Evolutionary conservation across 805 yeast species (phyloP).

Genomic region (Kodamaea kaohsiungensis): DNA sequence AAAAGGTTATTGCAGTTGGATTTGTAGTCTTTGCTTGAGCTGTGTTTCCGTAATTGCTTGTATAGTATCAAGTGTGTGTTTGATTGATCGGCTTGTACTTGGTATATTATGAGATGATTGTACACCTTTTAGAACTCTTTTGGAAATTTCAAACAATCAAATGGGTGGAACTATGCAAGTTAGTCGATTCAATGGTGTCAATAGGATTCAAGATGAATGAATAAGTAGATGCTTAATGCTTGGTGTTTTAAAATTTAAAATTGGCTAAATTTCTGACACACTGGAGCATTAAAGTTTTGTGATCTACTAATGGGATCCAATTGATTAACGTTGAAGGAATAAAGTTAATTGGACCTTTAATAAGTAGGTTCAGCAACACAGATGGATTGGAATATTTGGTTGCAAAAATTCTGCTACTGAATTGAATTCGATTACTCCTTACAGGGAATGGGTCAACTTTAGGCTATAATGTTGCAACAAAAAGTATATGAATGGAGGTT

Average conservation of each 20-base stretch:
- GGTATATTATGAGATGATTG: not conserved
- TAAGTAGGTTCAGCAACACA: too few species aligned
- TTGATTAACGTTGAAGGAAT: too few species aligned
- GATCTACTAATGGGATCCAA: not conserved
- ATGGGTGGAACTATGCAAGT: not conserved
- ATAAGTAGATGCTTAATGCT: not conserved
- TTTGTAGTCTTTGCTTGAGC: not conserved
- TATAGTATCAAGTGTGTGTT: not conserved
- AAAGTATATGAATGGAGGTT: not conserved
- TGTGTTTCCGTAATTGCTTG: not conserved
- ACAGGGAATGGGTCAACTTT: not conserved
- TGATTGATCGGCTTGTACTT: not conserved
- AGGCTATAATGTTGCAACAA: not conserved
- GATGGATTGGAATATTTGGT: not conserved
- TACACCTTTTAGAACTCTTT: not conserved
- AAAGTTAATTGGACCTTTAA: too few species aligned
- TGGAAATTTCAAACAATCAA: not conserved
- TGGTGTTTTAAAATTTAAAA: not conserved
- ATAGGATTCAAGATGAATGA: not conserved
- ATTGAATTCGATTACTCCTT: too few species aligned
- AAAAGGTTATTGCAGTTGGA: not conserved
- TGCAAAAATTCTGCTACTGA: not conserved
- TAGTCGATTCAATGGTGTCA: not conserved
- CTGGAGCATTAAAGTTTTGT: not conserved
- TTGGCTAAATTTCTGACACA: not conserved